Base-by-base conservation (phyloP, 177 flowering plant species). In the Vitis hybrid region DNA sequence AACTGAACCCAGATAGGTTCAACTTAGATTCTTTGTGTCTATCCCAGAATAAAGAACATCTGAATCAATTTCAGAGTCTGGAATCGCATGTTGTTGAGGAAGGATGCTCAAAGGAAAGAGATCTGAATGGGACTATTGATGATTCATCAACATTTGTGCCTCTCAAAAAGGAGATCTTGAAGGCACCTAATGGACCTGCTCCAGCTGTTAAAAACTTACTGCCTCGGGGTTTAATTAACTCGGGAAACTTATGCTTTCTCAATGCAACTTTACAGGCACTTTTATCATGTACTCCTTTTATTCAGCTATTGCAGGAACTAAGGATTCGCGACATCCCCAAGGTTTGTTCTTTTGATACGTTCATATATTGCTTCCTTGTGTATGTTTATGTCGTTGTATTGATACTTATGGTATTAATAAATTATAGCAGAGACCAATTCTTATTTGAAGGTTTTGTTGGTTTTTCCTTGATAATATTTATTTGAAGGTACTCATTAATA, bases 241-340 rank as follows among this genome's bases (percentile, higher is more conserved):
- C 83, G 0, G 99, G 99, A 64, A 96, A 96, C 74, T 51, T 96
- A 26, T 96, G 99, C 81, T 96, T 96, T 80, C 96, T 96, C 52
- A 92, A 92, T 84, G 90, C 99, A 31, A 85, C 99, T 51, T 78
- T 96, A 66, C 99, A 96, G 81, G 97, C 99, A 71, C 90, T 96
- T 57, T 77, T 96, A 16, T 85, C 98, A 13, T 96, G 99, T 72
- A 78, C 97, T 67, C 96, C 90, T 55, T 93, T 94, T 77, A 90
- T 94, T 59, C 82, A 82, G 69, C 89, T 96, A 29, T 72, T 96
- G 77, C 90, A 86, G 80, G 90, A 86, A 59, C 66, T 96, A 56
- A 87, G 81, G 76, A 65, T 52, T 70, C 81, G 79, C 52, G 64
- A 82, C 74, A 80, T 93, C 58, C 89, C 93, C 19, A 84, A 91